These are phyloP conservation scores for Cadophora sp. DNA, from an alignment of 2,329 filamentous ascomycete genomes.

Conservation along the genomic window DNA sequence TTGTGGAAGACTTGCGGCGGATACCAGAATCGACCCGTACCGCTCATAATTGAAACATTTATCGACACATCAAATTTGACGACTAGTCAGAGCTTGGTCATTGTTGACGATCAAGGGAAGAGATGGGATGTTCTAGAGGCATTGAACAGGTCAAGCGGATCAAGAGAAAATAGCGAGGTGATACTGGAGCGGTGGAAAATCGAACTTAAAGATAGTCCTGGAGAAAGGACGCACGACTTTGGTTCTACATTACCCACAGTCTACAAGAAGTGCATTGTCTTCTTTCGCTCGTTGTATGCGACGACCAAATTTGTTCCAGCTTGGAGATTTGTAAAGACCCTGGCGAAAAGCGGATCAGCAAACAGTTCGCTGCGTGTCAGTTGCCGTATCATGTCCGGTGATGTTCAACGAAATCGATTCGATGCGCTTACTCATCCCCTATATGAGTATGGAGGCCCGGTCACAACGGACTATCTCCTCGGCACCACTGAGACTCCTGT, in stretches of 20 bases:
- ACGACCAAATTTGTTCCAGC: constrained; percentile 83
- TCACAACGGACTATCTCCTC: constrained; percentile 80
- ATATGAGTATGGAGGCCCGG: constrained; percentile 65
- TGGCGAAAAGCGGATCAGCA: constrained; percentile 72
- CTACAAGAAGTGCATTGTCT: constrained; percentile 96
- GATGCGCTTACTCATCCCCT: constrained; percentile 78
- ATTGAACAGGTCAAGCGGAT: constrained; percentile 68
- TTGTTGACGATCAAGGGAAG: constrained; percentile 88
- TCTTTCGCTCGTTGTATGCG: constrained; percentile 88
- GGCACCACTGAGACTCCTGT: constrained; percentile 86
- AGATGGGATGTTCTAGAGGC: constrained; percentile 91
- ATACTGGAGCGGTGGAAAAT: constrained; percentile 91
- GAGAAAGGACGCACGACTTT: constrained; percentile 61
- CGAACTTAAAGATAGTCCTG: constrained; percentile 70
- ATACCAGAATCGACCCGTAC: constrained; percentile 77
- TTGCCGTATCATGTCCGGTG: constrained; percentile 76
- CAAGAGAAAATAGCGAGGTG: constrained; percentile 69
- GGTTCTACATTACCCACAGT: constrained; percentile 77
- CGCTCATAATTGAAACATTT: constrained; percentile 89
- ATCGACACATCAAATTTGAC: constrained; percentile 81
- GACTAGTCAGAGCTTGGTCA: constrained; percentile 84
- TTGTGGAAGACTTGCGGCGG: constrained; percentile 84
- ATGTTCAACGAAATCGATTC: constrained; percentile 55
- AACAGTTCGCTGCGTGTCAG: constrained; percentile 71
- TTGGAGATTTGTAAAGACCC: constrained; percentile 79